Conservation (phyloP, 208 protist species). For the Phytomonas francai region DNA sequence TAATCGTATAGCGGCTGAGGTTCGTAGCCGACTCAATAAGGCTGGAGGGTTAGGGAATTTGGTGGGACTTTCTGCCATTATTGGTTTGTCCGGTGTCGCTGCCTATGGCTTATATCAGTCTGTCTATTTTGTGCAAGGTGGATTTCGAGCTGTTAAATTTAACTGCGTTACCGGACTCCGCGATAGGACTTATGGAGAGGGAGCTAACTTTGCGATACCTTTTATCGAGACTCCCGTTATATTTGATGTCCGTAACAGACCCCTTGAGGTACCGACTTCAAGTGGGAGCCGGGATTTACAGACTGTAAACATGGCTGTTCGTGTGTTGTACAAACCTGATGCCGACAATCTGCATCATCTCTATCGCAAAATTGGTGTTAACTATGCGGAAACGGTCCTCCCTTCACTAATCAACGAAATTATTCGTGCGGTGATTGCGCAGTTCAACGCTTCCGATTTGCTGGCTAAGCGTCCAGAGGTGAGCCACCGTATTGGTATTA, state of each 20-base stretch:
- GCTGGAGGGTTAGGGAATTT: constrained; percentile 68
- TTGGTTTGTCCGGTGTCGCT: constrained; percentile 38
- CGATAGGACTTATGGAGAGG: constrained; percentile 90
- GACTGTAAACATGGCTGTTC: constrained; percentile 98
- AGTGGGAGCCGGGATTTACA: constrained; percentile 96
- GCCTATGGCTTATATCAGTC: constrained; percentile 77
- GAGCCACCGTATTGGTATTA: constrained; percentile 83
- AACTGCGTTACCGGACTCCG: constrained; percentile 94
- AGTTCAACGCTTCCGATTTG: constrained; percentile 98
- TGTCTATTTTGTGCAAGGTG: constrained; percentile 94
- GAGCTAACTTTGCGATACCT: constrained; percentile 94
- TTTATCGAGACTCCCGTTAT: constrained; percentile 95
- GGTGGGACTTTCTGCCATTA: constrained; percentile 41
- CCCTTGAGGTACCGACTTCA: constrained; percentile 79
- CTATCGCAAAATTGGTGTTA: constrained; percentile 92
- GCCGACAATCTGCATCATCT: constrained; percentile 90
- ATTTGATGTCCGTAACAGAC: constrained; percentile 94
- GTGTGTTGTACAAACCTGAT: constrained; percentile 96
- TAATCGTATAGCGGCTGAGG: constrained; percentile 50
- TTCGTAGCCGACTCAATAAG: constrained; percentile 44
- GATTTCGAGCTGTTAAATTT: constrained; percentile 96
- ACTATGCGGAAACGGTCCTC: constrained; percentile 97
- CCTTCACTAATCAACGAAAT: constrained; percentile 99
- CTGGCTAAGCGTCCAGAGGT: constrained; percentile 95
- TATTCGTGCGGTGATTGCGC: constrained; percentile 97